Evolutionary conservation across 306 rosid genomes (phyloP).

Genomic region (Coriaria nepalensis): DNA sequence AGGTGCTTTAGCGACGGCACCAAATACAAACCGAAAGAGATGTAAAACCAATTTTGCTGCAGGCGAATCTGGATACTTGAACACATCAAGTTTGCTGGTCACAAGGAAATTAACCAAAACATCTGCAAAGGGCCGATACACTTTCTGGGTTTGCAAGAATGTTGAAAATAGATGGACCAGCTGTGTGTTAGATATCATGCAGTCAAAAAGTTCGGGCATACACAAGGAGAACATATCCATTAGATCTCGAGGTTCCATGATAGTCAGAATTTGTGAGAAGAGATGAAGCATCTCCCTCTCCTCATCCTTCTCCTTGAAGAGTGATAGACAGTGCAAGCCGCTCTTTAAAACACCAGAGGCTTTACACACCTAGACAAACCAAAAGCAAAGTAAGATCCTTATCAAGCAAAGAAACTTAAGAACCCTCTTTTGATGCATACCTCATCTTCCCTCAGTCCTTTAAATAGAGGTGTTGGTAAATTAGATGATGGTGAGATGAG

Average conservation of each 20-base stretch:
- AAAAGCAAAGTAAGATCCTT: constrained; percentile 19
- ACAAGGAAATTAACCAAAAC: constrained; percentile 90
- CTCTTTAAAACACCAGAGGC: constrained; percentile 95
- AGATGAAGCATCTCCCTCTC: constrained; percentile 94
- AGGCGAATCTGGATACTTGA: constrained; percentile 83
- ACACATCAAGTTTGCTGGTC: constrained; percentile 71
- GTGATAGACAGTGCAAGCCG: constrained; percentile 95
- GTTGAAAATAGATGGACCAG: constrained; percentile 92
- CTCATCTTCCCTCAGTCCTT: constrained; percentile 99
- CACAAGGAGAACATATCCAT: constrained; percentile 99
- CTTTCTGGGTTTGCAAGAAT: constrained; percentile 69
- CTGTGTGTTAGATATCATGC: constrained; percentile 86
- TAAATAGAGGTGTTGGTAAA: constrained; percentile 59
- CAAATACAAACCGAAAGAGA: constrained; percentile 80
- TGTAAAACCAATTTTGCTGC: constrained; percentile 84
- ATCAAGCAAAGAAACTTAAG: constrained; percentile 8
- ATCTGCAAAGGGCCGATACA: constrained; percentile 81
- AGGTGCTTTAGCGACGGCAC: constrained; percentile 94
- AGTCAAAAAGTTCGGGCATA: constrained; percentile 95
- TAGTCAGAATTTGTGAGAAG: constrained; percentile 87
- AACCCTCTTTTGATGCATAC: constrained; percentile 20
- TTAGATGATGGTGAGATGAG: constrained; percentile 69
- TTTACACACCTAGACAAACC: constrained; percentile 61
- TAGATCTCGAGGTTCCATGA: constrained; percentile 98
- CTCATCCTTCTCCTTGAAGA: constrained; percentile 95